Conservation (phyloP, 495 filamentous ascomycete species). For the Aspergillus heteromorphus region DNA sequence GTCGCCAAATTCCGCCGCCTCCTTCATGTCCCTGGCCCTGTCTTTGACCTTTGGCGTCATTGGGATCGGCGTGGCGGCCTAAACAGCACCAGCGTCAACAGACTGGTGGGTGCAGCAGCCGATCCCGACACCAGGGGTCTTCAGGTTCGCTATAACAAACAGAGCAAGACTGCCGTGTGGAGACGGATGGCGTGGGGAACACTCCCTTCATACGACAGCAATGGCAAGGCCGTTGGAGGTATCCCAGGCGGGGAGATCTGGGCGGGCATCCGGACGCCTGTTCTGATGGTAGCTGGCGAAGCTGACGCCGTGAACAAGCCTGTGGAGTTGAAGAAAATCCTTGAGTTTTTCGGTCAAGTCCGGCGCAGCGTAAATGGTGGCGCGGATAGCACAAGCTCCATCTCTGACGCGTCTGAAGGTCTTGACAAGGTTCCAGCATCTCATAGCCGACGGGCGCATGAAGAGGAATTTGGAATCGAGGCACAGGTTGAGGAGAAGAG, state of each 20-base stretch:
- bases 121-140: conserved; percentile 70
- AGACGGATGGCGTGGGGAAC: conserved; percentile 74
- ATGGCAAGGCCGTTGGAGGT: conserved; percentile 50
- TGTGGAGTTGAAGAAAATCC: conserved; percentile 65
- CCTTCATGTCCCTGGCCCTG: conserved; percentile 58
- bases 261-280: conserved; percentile 64
- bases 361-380: conserved; percentile 13
- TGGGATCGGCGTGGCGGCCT: conserved; percentile 78
- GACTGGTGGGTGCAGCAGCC: conserved; percentile 72
- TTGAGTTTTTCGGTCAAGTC: conserved; percentile 46
- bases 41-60: conserved; percentile 73
- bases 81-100: conserved; percentile 68
- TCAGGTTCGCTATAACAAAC: conserved; percentile 77
- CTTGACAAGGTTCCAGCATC: conserved; percentile 20
- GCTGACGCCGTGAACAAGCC: conserved; percentile 69
- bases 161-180: conserved; percentile 77
- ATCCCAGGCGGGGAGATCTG: conserved; percentile 67
- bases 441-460: conserved; percentile 14
- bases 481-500: conserved; percentile 20
- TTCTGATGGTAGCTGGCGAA: conserved; percentile 74
- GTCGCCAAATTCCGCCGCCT: conserved; percentile 48
- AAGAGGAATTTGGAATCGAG: conserved; percentile 24
- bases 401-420: conserved; percentile 42
- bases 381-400: conserved; percentile 39
- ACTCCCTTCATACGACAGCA: conserved; percentile 49